Percentiles rank a stretch among this genome's conserved stretches.
Conservation (phyloP, 2,329 filamentous ascomycete species). For the Cladobotryum protrusum region DNA sequence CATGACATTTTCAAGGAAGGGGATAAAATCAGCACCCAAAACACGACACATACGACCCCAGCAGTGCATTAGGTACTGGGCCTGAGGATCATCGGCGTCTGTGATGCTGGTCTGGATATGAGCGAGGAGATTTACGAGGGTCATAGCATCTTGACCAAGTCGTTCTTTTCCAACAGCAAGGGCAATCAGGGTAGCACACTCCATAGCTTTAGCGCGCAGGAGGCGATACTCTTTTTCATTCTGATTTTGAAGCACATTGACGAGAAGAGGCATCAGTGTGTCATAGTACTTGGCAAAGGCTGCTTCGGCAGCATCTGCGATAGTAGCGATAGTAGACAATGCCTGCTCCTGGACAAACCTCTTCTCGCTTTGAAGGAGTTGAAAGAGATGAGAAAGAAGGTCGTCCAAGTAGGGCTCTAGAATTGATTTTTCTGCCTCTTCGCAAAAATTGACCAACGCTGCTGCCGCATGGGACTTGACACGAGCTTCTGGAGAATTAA, state of each 20-base stretch:
- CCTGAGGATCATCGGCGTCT: conserved; percentile 90
- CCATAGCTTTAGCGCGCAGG: conserved; percentile 95
- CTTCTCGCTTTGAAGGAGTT: conserved; percentile 83
- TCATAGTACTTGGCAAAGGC: conserved; percentile 95
- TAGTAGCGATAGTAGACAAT: conserved; percentile 93
- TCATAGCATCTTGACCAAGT: conserved; percentile 81
- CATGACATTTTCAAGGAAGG: conserved; percentile 89
- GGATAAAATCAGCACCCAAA: conserved; percentile 81
- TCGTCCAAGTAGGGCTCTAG: conserved; percentile 91
- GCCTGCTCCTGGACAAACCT: conserved; percentile 97
- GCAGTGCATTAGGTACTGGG: conserved; percentile 95
- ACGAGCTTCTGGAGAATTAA: conserved; percentile 82
- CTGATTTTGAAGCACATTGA: conserved; percentile 81
- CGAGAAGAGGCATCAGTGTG: conserved; percentile 88
- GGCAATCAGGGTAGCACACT: conserved; percentile 93
- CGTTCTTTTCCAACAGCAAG: conserved; percentile 90
- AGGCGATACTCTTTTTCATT: conserved; percentile 90
- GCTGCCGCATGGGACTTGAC: conserved; percentile 96
- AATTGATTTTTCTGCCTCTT: conserved; percentile 88
- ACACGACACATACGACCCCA: conserved; percentile 99
- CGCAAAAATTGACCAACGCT: conserved; percentile 98
- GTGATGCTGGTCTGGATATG: conserved; percentile 80
- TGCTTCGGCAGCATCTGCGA: conserved; percentile 95
- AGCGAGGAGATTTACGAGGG: conserved; percentile 79
- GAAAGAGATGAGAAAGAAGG: conserved; percentile 76